Evolutionary conservation across 139 green algal genomes (phyloP), one percentile per base, ranked within the genome.

Genomic region (Chlorella sp.): DNA sequence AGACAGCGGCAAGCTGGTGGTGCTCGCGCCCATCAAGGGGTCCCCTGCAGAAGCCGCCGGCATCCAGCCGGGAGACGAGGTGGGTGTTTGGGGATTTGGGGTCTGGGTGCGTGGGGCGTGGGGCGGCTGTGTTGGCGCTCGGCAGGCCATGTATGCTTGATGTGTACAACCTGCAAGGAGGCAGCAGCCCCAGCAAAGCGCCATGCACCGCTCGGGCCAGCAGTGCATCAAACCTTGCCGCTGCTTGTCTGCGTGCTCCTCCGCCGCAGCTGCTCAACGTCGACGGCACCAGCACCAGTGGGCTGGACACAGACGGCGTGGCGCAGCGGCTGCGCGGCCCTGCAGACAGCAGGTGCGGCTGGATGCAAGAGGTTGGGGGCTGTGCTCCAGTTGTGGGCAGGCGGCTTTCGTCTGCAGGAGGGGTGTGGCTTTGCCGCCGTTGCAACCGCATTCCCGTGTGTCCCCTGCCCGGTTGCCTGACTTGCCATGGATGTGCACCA

Each of bases 21-120:
- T 99, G 78, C 87, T 99, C 36, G 91, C 95, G 2, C 94, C 96
- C 64, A 95, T 99, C 76, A 89, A 92, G 80, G 96, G 95, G 26
- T 89, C 91, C 40, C 96, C 96, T 32, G 96, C 96, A 11, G 95
- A 96, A 32, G 76, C 88, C 17, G 96, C 96, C 32, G 96, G 96
- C 72, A 91, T 99, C 65, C 84, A 91, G 36, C 88, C 95, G 46
- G 96, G 96, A 0, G 96, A 98, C 76, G 92, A 98, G 91, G 89
- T 97, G 73, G 43, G 79, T 13, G 3, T 11, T 2, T 28, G 62
- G 36, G 62, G 8, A 26, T 48, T 13, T 7, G 6, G 16, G 2
- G 73, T 65, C 11, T 73, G 36, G 56, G 1, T 17, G 19, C 48
- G 68, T 32, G 68, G 46, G 68, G 1, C 17, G n/a, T 44, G 36